A percentile compares a stretch with the other conserved stretches of the same genome.
phyloP scores from a whole-genome alignment of 164 flowering plant genomes.

The Umbilicus rupestris region DNA sequence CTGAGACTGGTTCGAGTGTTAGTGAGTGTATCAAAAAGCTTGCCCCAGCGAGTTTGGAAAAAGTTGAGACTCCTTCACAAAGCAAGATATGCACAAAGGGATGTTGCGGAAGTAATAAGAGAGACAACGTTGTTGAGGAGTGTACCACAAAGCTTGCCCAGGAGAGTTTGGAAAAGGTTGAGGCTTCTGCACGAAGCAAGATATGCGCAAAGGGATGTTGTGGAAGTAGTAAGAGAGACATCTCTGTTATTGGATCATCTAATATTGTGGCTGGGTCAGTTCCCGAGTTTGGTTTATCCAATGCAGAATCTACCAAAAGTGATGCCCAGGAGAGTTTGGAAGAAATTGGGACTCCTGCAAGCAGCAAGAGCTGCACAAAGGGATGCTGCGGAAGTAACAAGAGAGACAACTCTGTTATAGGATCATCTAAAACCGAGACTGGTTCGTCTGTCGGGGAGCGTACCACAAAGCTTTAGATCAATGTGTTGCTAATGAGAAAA shows the following conservation, averaged over 20 bases:
- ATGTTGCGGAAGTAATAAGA: too few species aligned
- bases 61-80: too few species aligned
- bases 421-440: not conserved
- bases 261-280: too few species aligned
- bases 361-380: constrained; percentile 42
- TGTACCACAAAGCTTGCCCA: not conserved
- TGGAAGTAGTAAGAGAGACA: too few species aligned
- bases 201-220: constrained; percentile 46
- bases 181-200: constrained; percentile 36
- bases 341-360: constrained; percentile 31
- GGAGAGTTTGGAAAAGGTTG: constrained; percentile 27
- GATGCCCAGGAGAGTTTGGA: constrained; percentile 15
- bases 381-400: constrained; percentile 30
- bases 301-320: not conserved
- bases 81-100: too few species aligned
- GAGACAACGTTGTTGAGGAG: too few species aligned
- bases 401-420: not conserved
- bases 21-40: too few species aligned
- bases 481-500: too few species aligned
- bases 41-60: constrained; percentile 24
- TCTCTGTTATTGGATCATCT: too few species aligned
- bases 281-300: not conserved
- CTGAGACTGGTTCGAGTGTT: too few species aligned
- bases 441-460: too few species aligned
- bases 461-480: too few species aligned